Evolutionary conservation across 306 rosid species (phyloP).

Genomic region (Leucaena leucocephala): DNA sequence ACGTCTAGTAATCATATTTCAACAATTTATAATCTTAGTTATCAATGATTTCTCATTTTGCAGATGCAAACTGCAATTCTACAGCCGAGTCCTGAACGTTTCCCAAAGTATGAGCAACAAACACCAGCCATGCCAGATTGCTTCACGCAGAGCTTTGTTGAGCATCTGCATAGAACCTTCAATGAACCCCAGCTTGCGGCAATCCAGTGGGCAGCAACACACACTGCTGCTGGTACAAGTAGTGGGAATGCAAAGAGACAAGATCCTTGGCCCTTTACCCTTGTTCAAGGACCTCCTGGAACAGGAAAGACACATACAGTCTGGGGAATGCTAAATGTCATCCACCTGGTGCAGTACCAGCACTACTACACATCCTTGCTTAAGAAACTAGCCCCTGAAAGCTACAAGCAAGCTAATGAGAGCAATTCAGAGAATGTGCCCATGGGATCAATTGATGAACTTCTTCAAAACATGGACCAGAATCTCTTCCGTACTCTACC

Average conservation of each 20-base stretch:
- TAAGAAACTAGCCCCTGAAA: slow-evolving; percentile 96
- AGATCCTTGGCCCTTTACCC: slow-evolving; percentile 99
- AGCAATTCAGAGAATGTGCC: slow-evolving; percentile 67
- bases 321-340: slow-evolving; percentile 99
- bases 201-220: slow-evolving; percentile 97
- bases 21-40: slow-evolving; percentile 31
- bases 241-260: slow-evolving; percentile 79
- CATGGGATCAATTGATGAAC: slow-evolving; percentile 92
- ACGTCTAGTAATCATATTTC: slow-evolving; percentile 23
- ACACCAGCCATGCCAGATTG: slow-evolving; percentile 96
- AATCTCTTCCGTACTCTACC: slow-evolving; percentile 93
- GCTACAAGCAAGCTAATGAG: slow-evolving; percentile 92
- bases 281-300: slow-evolving; percentile 99
- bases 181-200: slow-evolving; percentile 96
- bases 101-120: slow-evolving; percentile 93
- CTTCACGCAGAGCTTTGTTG: slow-evolving; percentile 85
- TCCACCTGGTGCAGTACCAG: slow-evolving; percentile 98
- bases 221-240: slow-evolving; percentile 98
- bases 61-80: slow-evolving; percentile 99
- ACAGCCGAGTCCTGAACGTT: slow-evolving; percentile 94
- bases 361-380: slow-evolving; percentile 97
- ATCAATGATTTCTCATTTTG: slow-evolving; percentile 36
- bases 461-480: slow-evolving; percentile 97
- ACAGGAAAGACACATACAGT: slow-evolving; percentile 99
- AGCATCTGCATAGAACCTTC: slow-evolving; percentile 82